Evolutionary conservation across 148 eudicot genomes (phyloP).

Genomic region (Rhododendron henanense): DNA sequence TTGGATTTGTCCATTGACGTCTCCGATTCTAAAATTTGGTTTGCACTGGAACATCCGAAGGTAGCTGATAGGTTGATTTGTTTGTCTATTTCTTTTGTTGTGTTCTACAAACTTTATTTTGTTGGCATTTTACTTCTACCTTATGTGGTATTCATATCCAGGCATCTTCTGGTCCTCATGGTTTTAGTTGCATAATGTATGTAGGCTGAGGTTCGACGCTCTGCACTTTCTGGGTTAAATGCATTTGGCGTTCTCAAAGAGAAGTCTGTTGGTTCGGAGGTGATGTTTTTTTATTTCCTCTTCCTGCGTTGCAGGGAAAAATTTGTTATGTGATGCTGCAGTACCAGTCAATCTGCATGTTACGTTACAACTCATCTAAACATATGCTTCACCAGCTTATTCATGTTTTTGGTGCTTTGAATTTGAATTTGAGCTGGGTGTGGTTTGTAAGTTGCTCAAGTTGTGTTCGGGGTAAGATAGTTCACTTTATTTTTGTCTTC

Average conservation of each 20-base stretch:
- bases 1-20: slow-evolving; percentile 34
- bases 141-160: not conserved
- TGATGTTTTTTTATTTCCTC: slow-evolving; percentile 7
- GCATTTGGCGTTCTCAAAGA: slow-evolving; percentile 37
- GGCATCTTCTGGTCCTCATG: not conserved
- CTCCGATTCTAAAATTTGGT: slow-evolving; percentile 67
- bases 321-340: not conserved
- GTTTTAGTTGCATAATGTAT: not conserved
- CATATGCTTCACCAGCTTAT: not conserved
- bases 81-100: not conserved
- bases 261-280: slow-evolving; percentile 44
- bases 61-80: slow-evolving; percentile 14
- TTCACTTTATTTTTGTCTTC: not conserved
- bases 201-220: slow-evolving; percentile 68
- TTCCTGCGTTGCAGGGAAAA: not conserved
- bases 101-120: not conserved
- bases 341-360: not conserved
- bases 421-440: not conserved
- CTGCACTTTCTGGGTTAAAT: slow-evolving; percentile 54
- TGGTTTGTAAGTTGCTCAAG: not conserved
- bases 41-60: slow-evolving; percentile 88
- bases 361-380: not conserved
- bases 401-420: not conserved
- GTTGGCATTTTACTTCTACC: not conserved
- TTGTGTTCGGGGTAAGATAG: not conserved